Percentiles rank a stretch among this genome's conserved stretches.
Conservation (phyloP, 192 early-diverging fungal genomes). For the Entomortierella lignicola region DNA sequence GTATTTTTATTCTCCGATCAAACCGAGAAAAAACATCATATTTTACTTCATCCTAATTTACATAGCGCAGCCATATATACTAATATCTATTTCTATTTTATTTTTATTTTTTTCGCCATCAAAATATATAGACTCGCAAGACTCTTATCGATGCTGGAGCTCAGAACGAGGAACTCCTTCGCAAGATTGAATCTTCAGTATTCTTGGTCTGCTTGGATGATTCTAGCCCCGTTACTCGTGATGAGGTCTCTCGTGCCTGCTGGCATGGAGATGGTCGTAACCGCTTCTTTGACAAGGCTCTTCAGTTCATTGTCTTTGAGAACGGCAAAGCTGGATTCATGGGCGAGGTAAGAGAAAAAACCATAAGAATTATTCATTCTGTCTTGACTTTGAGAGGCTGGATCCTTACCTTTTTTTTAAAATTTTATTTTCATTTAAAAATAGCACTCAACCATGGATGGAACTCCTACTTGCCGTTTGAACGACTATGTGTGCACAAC, state of each 20-base stretch:
- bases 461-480: constrained; percentile 88
- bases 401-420: constrained; percentile 3
- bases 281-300: constrained; percentile 97
- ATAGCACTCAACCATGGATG: constrained; percentile 93
- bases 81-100: background rate
- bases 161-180: constrained; percentile 76
- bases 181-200: constrained; percentile 86
- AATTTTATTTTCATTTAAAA: background rate
- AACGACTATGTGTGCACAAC: constrained; percentile 83
- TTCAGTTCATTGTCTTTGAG: constrained; percentile 97
- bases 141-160: constrained; percentile 72
- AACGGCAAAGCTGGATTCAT: constrained; percentile 98
- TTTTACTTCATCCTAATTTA: background rate
- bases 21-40: too few relatives aligned
- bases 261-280: constrained; percentile 98
- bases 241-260: constrained; percentile 87
- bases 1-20: too few relatives aligned
- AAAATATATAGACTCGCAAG: constrained; percentile 67
- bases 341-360: constrained; percentile 74
- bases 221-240: constrained; percentile 85
- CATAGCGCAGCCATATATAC: background rate
- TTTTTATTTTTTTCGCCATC: background rate
- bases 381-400: background rate
- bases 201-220: constrained; percentile 95
- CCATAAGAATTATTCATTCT: too few relatives aligned